These are phyloP conservation scores for Pyrus hybrid DNA, from an alignment of 331 rosid species.

Conservation along the genomic window DNA sequence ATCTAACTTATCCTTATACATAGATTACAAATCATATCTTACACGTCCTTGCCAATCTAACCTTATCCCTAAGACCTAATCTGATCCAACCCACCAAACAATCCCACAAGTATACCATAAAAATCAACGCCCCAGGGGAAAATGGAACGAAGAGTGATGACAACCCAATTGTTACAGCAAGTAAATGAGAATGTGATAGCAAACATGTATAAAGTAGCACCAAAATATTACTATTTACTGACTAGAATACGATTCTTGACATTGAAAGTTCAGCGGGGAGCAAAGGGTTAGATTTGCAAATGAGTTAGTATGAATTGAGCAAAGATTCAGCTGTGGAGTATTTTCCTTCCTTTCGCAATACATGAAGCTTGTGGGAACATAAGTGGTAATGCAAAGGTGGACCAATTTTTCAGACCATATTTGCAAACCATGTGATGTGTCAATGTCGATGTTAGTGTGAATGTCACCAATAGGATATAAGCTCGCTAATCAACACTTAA, in stretches of 20 bases:
- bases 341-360: neutral
- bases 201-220: neutral
- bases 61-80: too few species aligned
- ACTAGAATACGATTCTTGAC: neutral
- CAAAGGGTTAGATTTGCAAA: neutral
- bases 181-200: neutral
- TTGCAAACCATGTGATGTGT: too few species aligned
- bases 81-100: too few species aligned
- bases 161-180: neutral
- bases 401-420: too few species aligned
- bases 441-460: too few species aligned
- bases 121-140: neutral
- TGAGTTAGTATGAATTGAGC: neutral
- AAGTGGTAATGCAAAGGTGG: conserved; percentile 6
- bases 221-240: neutral
- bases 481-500: too few species aligned
- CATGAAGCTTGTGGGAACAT: conserved; percentile 3
- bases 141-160: neutral
- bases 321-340: neutral
- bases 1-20: too few species aligned
- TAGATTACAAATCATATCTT: too few species aligned
- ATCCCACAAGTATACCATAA: neutral
- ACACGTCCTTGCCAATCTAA: too few species aligned
- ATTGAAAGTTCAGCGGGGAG: neutral
- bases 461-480: too few species aligned